phyloP scores from a whole-genome alignment of 192 early-diverging fungal species.

The Backusella mclennaniae region DNA sequence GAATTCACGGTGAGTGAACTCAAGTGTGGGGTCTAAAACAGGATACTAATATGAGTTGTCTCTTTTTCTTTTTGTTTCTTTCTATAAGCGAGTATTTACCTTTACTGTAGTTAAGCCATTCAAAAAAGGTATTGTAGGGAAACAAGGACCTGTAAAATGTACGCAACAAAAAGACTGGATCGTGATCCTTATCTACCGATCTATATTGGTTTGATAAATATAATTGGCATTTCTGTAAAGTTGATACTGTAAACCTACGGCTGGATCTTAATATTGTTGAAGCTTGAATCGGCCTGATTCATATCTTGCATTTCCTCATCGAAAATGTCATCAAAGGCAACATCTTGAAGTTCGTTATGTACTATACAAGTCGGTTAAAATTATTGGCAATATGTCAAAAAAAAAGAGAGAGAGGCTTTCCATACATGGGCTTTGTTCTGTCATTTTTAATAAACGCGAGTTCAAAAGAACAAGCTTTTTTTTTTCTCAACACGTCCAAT shows the following conservation, averaged over 20 bases:
- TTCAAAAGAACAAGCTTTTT: neutral
- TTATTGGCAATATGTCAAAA: too few species aligned
- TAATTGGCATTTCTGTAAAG: too few species aligned
- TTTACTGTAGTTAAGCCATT: constrained; percentile 84
- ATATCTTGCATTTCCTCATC: neutral
- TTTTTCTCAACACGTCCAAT: neutral
- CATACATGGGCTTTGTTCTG: neutral
- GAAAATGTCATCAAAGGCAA: neutral
- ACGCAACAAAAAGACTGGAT: neutral
- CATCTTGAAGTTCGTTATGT: neutral
- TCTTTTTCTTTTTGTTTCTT: neutral
- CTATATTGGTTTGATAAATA: neutral
- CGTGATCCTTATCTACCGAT: neutral
- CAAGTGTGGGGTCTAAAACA: constrained; percentile 53
- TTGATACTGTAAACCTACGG: neutral
- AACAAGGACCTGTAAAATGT: constrained; percentile 52
- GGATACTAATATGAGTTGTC: neutral
- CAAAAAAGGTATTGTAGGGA: constrained; percentile 75
- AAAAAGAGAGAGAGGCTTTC: neutral
- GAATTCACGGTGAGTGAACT: constrained; percentile 89
- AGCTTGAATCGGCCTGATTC: neutral
- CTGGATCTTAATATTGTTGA: neutral
- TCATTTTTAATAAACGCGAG: neutral
- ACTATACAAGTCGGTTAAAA: neutral
- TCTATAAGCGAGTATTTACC: constrained; percentile 35